phyloP scores from a whole-genome alignment of 768 basidiomycete genomes.

The Xanthoconium stramineum region DNA sequence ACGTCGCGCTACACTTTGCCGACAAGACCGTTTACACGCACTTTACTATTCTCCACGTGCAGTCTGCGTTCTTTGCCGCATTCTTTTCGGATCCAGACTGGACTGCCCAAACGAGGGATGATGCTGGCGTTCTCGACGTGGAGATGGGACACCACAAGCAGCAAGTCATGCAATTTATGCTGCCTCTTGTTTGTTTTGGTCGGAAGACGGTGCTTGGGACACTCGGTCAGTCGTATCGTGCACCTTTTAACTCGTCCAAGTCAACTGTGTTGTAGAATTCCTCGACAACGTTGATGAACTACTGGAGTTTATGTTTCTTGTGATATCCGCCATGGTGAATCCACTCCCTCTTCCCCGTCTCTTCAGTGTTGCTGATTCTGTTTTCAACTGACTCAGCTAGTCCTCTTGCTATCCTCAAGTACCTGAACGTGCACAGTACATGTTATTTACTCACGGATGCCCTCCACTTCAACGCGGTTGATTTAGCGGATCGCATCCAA shows the following conservation, averaged over 20 bases:
- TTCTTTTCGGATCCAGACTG: conserved; percentile 85
- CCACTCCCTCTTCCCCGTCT: background rate
- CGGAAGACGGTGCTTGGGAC: conserved; percentile 66
- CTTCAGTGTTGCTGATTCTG: background rate
- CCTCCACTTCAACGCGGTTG: conserved; percentile 65
- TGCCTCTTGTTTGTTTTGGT: conserved; percentile 78
- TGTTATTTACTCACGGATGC: conserved; percentile 82
- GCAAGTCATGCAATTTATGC: conserved; percentile 71
- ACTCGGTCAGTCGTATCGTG: conserved; percentile 47
- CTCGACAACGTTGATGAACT: conserved; percentile 65
- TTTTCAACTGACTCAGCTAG: conserved; percentile 65
- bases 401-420: conserved; percentile 70
- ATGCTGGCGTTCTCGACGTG: conserved; percentile 54
- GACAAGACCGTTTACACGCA: conserved; percentile 67
- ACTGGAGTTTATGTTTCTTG: conserved; percentile 82
- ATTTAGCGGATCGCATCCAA: conserved; percentile 68
- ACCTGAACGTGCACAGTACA: conserved; percentile 70
- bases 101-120: conserved; percentile 60
- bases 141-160: conserved; percentile 70
- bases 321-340: conserved; percentile 80
- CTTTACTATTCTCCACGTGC: conserved; percentile 73
- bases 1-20: conserved; percentile 68
- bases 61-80: conserved; percentile 78
- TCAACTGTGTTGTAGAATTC: conserved; percentile 46
- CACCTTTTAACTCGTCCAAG: background rate